Percentiles rank a stretch among this genome's conserved stretches.
phyloP scores from a whole-genome alignment of 139 green algal species.

The Chlorella sorokiniana region DNA sequence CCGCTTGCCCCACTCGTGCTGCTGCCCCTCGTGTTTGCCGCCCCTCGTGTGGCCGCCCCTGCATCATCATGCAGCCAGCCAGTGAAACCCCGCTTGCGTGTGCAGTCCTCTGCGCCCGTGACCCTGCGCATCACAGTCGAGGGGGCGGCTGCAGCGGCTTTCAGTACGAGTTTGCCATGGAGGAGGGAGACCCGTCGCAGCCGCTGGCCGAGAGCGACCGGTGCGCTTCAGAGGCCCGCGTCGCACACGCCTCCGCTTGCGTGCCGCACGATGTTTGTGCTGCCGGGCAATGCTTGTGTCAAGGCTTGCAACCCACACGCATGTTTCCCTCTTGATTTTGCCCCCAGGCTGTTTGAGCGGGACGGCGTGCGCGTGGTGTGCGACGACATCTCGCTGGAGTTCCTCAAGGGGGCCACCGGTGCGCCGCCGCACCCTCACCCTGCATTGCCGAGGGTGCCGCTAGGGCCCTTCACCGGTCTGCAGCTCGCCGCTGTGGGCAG shows the following conservation, averaged over 20 bases:
- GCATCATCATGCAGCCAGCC: background rate
- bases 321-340: background rate
- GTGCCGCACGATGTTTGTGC: background rate
- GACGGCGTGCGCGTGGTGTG: constrained; percentile 80
- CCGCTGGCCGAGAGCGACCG: constrained; percentile 50
- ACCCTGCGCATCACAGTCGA: constrained; percentile 86
- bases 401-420: constrained; percentile 77
- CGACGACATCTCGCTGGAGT: constrained; percentile 85
- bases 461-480: no score
- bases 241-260: background rate
- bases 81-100: background rate
- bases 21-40: background rate
- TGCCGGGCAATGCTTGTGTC: no score
- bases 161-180: constrained; percentile 91
- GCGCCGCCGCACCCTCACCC: no score
- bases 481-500: no score
- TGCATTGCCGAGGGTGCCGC: no score
- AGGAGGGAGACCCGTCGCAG: constrained; percentile 30
- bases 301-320: no score
- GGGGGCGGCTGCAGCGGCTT: constrained; percentile 93
- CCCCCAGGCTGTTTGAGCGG: constrained; percentile 70
- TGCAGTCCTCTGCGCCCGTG: constrained; percentile 21
- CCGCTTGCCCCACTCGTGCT: background rate
- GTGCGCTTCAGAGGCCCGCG: constrained; percentile 41
- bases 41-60: background rate